These are phyloP conservation scores for Apiospora sp. DNA, from an alignment of 2,329 filamentous ascomycete genomes.

Conservation along the genomic window DNA sequence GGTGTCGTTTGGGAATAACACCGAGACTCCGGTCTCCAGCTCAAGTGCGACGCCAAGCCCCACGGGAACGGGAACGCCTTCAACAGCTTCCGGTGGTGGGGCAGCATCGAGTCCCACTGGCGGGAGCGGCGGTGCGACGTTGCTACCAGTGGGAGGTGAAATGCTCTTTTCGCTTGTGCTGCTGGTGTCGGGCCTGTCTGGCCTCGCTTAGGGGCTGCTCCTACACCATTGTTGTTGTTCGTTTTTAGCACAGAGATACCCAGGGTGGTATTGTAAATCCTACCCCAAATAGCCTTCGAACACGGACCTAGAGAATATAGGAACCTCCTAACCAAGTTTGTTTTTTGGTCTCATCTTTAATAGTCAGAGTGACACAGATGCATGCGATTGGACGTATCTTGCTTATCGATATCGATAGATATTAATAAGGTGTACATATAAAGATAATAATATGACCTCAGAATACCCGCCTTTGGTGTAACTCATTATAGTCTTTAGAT, in stretches of 20 bases:
- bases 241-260: constrained; percentile 9
- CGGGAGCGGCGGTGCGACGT: constrained; percentile 3
- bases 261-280: not conserved
- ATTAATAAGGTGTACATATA: not conserved
- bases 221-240: not conserved
- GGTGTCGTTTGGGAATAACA: constrained; percentile 19
- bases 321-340: not conserved
- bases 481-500: not conserved
- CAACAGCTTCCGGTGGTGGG: not conserved
- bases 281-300: not conserved
- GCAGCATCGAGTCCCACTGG: not conserved
- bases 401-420: constrained; percentile 1
- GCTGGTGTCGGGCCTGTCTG: not conserved
- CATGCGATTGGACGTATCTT: not conserved
- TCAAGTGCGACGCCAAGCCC: constrained; percentile 9
- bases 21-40: constrained; percentile 11
- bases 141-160: not conserved
- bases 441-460: not conserved
- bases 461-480: not conserved
- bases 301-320: not conserved
- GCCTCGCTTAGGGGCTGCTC: not conserved
- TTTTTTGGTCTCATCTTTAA: not conserved
- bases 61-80: constrained; percentile 1
- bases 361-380: too few relatives aligned
- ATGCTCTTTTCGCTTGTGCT: not conserved